Conservation (phyloP, 176 grass and related monocot species). For the Pontederia paniculata region DNA sequence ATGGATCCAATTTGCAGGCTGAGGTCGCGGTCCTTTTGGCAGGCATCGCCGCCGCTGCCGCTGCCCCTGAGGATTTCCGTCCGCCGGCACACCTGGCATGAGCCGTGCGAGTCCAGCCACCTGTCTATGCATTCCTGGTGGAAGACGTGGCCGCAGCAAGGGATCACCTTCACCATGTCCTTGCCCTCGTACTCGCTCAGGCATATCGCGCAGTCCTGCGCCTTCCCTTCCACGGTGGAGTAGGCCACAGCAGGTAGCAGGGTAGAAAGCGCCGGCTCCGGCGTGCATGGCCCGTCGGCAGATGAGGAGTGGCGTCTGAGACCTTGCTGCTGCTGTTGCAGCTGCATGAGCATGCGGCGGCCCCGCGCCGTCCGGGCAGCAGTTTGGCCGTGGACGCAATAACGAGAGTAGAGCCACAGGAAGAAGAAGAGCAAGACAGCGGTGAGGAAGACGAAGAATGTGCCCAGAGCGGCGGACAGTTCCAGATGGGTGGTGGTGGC, state of each 20-base stretch:
- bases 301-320: conserved; percentile 36
- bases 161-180: conserved; percentile 54
- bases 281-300: conserved; percentile 13
- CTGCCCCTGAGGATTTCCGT: not conserved
- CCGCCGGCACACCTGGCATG: conserved; percentile 57
- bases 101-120: conserved; percentile 47
- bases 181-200: conserved; percentile 37
- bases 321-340: conserved; percentile 7
- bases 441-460: not conserved
- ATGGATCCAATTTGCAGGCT: not conserved
- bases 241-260: conserved; percentile 33
- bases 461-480: not conserved
- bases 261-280: not conserved
- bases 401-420: not conserved
- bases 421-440: conserved; percentile 1
- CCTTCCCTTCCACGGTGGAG: conserved; percentile 7
- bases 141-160: conserved; percentile 52
- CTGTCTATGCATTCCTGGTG: conserved; percentile 56
- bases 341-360: conserved; percentile 4
- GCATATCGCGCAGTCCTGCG: conserved; percentile 52
- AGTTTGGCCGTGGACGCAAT: not conserved
- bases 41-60: too few species aligned
- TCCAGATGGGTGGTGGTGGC: not conserved
- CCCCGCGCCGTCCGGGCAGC: conserved; percentile 9
- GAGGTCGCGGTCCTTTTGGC: not conserved